Evolutionary conservation across 2,329 filamentous ascomycete genomes (phyloP), one percentile per base, ranked within the genome.

Genomic region (Penicillium sp.): DNA sequence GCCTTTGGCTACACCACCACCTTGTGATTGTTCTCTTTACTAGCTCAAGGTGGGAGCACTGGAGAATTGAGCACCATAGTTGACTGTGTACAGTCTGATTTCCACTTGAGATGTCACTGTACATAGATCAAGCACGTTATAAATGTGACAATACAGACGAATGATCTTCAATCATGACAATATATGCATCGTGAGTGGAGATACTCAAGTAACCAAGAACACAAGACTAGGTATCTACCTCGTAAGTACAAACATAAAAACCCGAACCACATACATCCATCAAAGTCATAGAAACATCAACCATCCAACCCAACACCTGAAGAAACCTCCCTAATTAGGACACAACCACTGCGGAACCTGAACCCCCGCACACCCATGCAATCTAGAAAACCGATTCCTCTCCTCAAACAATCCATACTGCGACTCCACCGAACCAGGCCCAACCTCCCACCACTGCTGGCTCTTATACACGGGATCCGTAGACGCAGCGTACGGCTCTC

Each of bases 391-490:
- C 38, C 69, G 66, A 37, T 66, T 71, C 68, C 73, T 74, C 59
- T 75, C 70, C 60, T 80, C 72, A 49, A 76, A 74, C 44, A 70
- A 67, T 9, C 76, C 76, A 58, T 79, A 79, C 60, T 79, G 74
- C 59, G 77, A 73, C 62, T 79, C 77, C 63, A 78, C 74, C 12
- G 69, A 53, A 17, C 62, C 63, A n/a, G 65, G 65, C 40, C 70
- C 67, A 53, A 71, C 60, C 49, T 77, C 72, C 78, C 77, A 80
- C 76, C 76, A 78, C 56, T 75, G 72, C 51, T 75, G 72, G 37
- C 72, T 69, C 40, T 76, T 76, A 60, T 81, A 81, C 8, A 77
- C 74, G 3, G 80, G 79, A 62, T 81, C 80, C 28, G 67, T 78
- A 49, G 77, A 76, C 6, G 70, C 66, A 33, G 67, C 73, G 63